Conservation (phyloP, 331 rosid genomes). For the Malus hybrid region DNA sequence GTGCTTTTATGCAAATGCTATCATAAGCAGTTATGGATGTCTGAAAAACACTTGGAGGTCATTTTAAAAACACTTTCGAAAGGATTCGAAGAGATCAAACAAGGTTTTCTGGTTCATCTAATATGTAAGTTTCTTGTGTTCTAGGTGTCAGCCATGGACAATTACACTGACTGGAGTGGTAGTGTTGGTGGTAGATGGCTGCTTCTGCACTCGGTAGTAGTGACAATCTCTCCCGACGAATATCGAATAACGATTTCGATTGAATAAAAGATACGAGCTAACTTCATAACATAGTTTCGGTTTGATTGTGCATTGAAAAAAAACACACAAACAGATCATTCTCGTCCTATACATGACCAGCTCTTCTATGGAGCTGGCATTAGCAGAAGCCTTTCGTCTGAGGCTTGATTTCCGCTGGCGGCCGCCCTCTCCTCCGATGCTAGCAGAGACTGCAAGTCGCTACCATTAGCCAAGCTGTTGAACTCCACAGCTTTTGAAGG, state of each 20-base stretch:
- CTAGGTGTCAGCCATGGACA: conserved; percentile 91
- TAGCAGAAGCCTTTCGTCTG: conserved; percentile 66
- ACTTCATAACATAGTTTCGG: not conserved
- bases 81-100: not conserved
- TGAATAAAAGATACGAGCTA: not conserved
- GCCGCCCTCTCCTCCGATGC: conserved; percentile 57
- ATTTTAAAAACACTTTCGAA: too few relatives aligned
- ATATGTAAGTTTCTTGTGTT: not conserved
- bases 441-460: conserved; percentile 87
- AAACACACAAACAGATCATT: not conserved
- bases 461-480: conserved; percentile 97
- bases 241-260: not conserved
- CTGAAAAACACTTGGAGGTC: not conserved
- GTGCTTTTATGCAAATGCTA: not conserved
- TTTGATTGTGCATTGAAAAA: not conserved
- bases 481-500: conserved; percentile 99
- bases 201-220: conserved; percentile 35
- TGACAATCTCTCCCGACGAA: conserved; percentile 14
- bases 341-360: conserved; percentile 14
- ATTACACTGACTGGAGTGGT: conserved; percentile 52
- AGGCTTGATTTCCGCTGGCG: conserved; percentile 35
- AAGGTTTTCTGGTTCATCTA: not conserved
- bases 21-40: not conserved
- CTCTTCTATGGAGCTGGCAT: conserved; percentile 64
- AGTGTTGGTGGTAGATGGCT: conserved; percentile 63